These are phyloP conservation scores for Aureobasidium sp. DNA, from an alignment of 2,329 filamentous ascomycete genomes.

Conservation along the genomic window DNA sequence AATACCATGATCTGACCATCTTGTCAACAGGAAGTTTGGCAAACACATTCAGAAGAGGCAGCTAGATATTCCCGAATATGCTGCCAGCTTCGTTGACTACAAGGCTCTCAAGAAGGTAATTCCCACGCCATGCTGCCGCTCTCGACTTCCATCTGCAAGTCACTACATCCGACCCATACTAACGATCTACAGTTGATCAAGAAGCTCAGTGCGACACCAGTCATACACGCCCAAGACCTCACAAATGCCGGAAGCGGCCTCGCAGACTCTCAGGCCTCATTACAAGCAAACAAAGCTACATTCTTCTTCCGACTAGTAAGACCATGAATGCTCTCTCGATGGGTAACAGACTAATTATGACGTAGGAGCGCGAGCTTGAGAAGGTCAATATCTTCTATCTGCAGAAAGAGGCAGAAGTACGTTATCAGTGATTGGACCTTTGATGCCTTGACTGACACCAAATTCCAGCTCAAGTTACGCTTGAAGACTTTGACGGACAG, in stretches of 20 bases:
- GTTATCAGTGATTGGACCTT: slow-evolving; percentile 25
- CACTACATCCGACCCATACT: slow-evolving; percentile 17
- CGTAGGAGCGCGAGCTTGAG: slow-evolving; percentile 88
- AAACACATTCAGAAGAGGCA: slow-evolving; percentile 99
- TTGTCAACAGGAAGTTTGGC: slow-evolving; percentile 84
- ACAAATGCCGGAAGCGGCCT: slow-evolving; percentile 35
- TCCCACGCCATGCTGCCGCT: slow-evolving; percentile 21
- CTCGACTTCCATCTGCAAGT: not conserved
- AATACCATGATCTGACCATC: not conserved
- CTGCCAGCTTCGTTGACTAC: slow-evolving; percentile 98
- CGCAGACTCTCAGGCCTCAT: slow-evolving; percentile 73
- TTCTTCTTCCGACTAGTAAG: slow-evolving; percentile 93
- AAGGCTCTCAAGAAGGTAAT: slow-evolving; percentile 94
- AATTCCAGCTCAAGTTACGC: slow-evolving; percentile 76
- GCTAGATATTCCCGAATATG: slow-evolving; percentile 98
- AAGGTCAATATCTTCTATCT: slow-evolving; percentile 98
- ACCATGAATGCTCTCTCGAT: not conserved
- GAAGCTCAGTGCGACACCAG: slow-evolving; percentile 87
- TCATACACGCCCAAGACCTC: slow-evolving; percentile 60
- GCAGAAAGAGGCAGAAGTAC: slow-evolving; percentile 94
- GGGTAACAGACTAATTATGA: not conserved
- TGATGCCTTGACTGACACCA: slow-evolving; percentile 5
- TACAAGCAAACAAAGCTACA: slow-evolving; percentile 95
- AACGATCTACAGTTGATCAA: slow-evolving; percentile 74
- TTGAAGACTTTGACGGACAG: slow-evolving; percentile 90